phyloP scores from a whole-genome alignment of 805 yeast species.

The Ogataea allantospora region DNA sequence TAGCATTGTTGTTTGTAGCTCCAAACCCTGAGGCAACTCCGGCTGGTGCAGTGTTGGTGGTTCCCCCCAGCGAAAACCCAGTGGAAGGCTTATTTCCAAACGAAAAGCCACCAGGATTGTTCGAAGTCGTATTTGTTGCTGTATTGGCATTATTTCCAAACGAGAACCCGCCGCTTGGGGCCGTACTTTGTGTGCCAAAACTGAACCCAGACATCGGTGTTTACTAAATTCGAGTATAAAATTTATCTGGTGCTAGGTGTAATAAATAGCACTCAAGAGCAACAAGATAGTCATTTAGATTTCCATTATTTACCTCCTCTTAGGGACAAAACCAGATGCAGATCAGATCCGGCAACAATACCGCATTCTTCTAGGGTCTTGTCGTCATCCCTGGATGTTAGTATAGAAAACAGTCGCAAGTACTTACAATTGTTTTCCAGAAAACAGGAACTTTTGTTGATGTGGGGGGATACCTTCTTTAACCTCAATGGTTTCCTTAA shows the following conservation, averaged over 20 bases:
- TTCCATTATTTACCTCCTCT: constrained; percentile 58
- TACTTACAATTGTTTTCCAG: constrained; percentile 84
- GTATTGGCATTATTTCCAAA: constrained; percentile 7
- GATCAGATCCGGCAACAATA: constrained; percentile 79
- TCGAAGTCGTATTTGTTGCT: neutral
- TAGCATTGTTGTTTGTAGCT: no score
- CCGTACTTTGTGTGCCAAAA: constrained; percentile 15
- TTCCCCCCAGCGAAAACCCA: no score
- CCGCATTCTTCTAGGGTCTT: constrained; percentile 69
- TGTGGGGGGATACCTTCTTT: constrained; percentile 96
- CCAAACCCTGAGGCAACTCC: no score
- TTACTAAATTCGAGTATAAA: constrained; percentile 8
- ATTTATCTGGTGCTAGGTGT: constrained; percentile 12
- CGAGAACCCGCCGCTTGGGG: constrained; percentile 13
- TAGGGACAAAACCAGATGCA: constrained; percentile 87
- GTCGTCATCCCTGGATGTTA: constrained; percentile 58
- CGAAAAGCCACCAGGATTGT: constrained; percentile 9
- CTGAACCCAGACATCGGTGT: constrained; percentile 18
- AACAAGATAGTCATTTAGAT: constrained; percentile 3
- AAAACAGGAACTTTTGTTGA: constrained; percentile 87
- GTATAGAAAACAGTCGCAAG: neutral
- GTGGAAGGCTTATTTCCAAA: constrained; percentile 14
- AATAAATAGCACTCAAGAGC: neutral
- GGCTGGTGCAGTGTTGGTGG: no score
- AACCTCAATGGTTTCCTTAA: constrained; percentile 91